Evolutionary conservation across 2,329 filamentous ascomycete genomes (phyloP).

Genomic region (Chaetomium strumarium): DNA sequence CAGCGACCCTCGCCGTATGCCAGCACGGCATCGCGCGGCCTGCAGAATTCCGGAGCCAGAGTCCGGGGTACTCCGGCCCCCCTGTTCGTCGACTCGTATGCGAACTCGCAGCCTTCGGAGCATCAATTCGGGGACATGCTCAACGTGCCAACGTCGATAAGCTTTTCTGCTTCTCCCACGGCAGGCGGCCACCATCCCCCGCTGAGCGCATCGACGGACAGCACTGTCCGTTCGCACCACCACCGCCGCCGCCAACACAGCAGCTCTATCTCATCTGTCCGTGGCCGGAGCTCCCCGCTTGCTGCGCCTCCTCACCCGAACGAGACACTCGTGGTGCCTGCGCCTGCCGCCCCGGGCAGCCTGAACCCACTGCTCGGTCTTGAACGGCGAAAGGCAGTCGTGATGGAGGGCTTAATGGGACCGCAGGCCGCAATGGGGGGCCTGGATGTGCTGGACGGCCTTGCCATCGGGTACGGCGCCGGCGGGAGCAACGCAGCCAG

Average conservation of each 20-base stretch:
- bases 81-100: conserved; percentile 28
- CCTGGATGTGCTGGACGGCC: conserved; percentile 16
- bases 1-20: conserved; percentile 28
- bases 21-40: conserved; percentile 12
- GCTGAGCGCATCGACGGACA: conserved; percentile 4
- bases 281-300: conserved; percentile 43
- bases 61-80: conserved; percentile 28
- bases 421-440: conserved; percentile 10
- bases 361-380: conserved; percentile 34
- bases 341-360: conserved; percentile 35
- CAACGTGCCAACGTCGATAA: conserved; percentile 23
- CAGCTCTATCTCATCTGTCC: conserved; percentile 39
- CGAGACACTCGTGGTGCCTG: conserved; percentile 44
- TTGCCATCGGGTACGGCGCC: conserved; percentile 15
- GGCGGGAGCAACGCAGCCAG: conserved; percentile 11
- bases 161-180: conserved; percentile 26
- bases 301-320: conserved; percentile 38
- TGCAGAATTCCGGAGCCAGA: conserved; percentile 17
- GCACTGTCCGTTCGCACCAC: conserved; percentile 16
- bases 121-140: conserved; percentile 33
- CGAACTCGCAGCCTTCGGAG: conserved; percentile 23
- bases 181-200: conserved; percentile 6
- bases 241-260: conserved; percentile 30
- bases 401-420: conserved; percentile 24
- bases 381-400: conserved; percentile 38